Percentiles rank a stretch among this genome's conserved stretches.
Evolutionary conservation across 805 yeast species (phyloP).

Genomic region (Naumovozyma baii): DNA sequence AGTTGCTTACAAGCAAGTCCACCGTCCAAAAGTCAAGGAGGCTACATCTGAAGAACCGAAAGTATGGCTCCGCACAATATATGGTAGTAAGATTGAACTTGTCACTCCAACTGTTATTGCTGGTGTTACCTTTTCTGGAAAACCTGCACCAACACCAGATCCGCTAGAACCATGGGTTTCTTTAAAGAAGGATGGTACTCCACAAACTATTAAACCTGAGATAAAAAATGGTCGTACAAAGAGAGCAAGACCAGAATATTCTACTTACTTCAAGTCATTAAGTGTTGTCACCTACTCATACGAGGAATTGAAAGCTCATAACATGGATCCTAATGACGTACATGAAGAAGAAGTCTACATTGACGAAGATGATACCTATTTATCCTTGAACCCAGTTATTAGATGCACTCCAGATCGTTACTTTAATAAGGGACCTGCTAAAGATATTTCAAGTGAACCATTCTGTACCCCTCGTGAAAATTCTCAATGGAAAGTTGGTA

Average conservation of each 20-base stretch:
- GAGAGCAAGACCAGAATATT: constrained; percentile 60
- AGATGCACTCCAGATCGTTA: constrained; percentile 80
- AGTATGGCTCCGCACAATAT: constrained; percentile 71
- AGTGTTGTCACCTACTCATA: constrained; percentile 47
- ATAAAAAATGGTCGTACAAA: constrained; percentile 61
- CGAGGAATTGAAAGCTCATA: constrained; percentile 62
- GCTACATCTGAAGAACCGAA: constrained; percentile 36
- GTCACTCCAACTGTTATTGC: constrained; percentile 61
- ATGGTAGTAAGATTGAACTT: constrained; percentile 44
- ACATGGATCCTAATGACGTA: constrained; percentile 52
- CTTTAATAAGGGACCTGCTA: constrained; percentile 52
- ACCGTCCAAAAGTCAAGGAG: constrained; percentile 29
- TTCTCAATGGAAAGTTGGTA: constrained; percentile 44
- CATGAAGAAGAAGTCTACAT: constrained; percentile 45
- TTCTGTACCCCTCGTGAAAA: constrained; percentile 75
- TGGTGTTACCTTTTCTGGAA: constrained; percentile 44
- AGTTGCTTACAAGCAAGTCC: constrained; percentile 20
- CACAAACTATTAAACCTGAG: constrained; percentile 71
- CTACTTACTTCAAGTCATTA: constrained; percentile 68
- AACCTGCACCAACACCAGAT: constrained; percentile 41
- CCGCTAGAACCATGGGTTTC: constrained; percentile 77
- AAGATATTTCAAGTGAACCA: constrained; percentile 54
- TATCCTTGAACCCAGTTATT: constrained; percentile 62
- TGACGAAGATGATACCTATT: constrained; percentile 68
- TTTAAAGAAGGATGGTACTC: constrained; percentile 64